Conservation (phyloP, 1,284 basidiomycete genomes). For the Lignosus rhinocerotis region DNA sequence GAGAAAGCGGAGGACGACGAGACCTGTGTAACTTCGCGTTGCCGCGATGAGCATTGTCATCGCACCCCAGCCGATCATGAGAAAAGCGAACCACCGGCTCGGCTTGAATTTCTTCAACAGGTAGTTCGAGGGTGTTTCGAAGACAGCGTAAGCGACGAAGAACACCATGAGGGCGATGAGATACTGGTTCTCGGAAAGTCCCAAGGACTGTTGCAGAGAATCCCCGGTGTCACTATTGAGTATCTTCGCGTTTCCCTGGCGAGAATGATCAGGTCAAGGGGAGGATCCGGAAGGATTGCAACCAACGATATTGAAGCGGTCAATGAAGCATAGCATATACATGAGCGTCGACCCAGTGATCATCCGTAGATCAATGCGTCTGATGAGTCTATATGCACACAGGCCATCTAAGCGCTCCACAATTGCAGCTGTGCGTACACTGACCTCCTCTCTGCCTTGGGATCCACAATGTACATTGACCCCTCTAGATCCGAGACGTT, state of each 20-base stretch:
- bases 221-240: slow-evolving; percentile 37
- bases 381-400: slow-evolving; percentile 12
- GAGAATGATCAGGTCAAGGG: background rate
- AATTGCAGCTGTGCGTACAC: background rate
- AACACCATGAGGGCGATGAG: slow-evolving; percentile 41
- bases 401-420: background rate
- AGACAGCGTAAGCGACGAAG: slow-evolving; percentile 37
- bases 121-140: slow-evolving; percentile 42
- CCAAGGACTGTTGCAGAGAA: slow-evolving; percentile 33
- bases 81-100: slow-evolving; percentile 37
- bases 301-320: slow-evolving; percentile 22
- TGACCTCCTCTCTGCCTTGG: slow-evolving; percentile 12
- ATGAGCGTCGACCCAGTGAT: slow-evolving; percentile 15
- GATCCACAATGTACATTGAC: background rate
- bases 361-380: slow-evolving; percentile 14
- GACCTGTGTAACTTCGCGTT: slow-evolving; percentile 35
- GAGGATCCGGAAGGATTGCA: background rate
- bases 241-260: slow-evolving; percentile 39
- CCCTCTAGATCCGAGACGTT: background rate
- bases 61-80: slow-evolving; percentile 43
- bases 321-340: slow-evolving; percentile 21
- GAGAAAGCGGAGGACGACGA: slow-evolving; percentile 51
- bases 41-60: slow-evolving; percentile 36
- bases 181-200: slow-evolving; percentile 36
- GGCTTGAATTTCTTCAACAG: slow-evolving; percentile 45